Evolutionary conservation across 805 yeast genomes (phyloP).

Genomic region (Nakazawaea ishiwadae): DNA sequence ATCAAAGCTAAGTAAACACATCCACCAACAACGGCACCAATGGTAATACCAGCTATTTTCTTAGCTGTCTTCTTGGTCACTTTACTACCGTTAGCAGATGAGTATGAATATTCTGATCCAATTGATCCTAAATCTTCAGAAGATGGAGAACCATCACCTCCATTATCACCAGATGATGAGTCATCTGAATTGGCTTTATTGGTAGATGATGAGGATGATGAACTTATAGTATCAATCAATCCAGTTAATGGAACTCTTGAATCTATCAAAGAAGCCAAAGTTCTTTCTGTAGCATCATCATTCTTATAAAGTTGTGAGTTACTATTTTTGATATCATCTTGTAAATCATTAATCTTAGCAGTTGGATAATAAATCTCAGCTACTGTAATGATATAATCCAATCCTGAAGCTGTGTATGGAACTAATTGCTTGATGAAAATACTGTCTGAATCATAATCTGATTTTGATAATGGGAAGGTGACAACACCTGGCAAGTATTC

Average conservation of each 20-base stretch:
- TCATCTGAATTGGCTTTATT: conserved; percentile 11
- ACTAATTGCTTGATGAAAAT: conserved; percentile 65
- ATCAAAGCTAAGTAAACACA: conserved; percentile 57
- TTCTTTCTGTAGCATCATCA: conserved; percentile 46
- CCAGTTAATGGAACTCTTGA: conserved; percentile 56
- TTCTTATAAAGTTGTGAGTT: conserved; percentile 60
- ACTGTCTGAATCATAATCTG: conserved; percentile 25
- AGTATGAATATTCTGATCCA: conserved; percentile 1
- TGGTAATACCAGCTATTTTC: conserved; percentile 69
- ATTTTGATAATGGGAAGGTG: conserved; percentile 49
- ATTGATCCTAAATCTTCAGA: conserved; percentile 4
- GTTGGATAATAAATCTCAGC: conserved; percentile 84
- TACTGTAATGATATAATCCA: conserved; percentile 72
- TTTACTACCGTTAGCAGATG: not conserved
- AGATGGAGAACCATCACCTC: no score
- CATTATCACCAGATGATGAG: conserved; percentile 6
- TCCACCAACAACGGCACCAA: conserved; percentile 82
- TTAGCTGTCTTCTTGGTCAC: conserved; percentile 21
- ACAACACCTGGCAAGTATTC: conserved; percentile 78
- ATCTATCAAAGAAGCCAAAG: conserved; percentile 71
- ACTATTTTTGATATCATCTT: conserved; percentile 40
- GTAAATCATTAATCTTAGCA: conserved; percentile 42
- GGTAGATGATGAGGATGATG: conserved; percentile 15
- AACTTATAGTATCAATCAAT: conserved; percentile 21
- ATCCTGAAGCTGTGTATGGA: conserved; percentile 60